Evolutionary conservation across 805 yeast species (phyloP), one percentile per base, ranked within the genome.

Genomic region (Metschnikowia vanudenii): DNA sequence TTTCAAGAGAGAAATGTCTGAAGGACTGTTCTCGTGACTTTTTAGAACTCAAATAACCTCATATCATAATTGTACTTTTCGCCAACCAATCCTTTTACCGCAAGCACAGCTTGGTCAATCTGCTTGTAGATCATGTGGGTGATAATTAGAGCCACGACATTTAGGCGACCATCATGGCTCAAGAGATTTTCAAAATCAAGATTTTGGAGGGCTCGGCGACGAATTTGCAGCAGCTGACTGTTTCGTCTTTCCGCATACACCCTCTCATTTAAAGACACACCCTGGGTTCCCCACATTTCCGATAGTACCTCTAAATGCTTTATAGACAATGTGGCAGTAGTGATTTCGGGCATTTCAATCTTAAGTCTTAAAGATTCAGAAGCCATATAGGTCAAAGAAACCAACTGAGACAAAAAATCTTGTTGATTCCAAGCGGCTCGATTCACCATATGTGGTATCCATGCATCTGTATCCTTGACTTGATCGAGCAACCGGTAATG

Each of bases 71-170:
- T 67, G 41, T 59, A 68, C 48, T 61, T 61, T 39, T 68, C 73
- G 11, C 73, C 71, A 10, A 68, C 72, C 37, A 68, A 53, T 7
- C 61, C 55, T 41, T 67, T 68, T 22, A 62, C 58, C 13, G 58
- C 47, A 7, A 67, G 45, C 39, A 62, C 60, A 4, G 61, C 55
- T 43, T 63, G 64, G 50, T 68, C 73, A 3, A 67, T 39, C 18
- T 62, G 52, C 35, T 57, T 53, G 41, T 65, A 68, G 3, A 64
- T 60, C 49, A 65, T 45, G 47, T 68, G 73, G 5, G 58, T 56
- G 31, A 64, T 50, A 30, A 67, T 46, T 26, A 67, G 52, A 2
- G 63, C 52, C 4, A 67, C 64, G 4, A 62, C 57, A 30, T 56
- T 56, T 13, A 57, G 55, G 28, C 60, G 64, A 6, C 71, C 71